Conservation (phyloP, 805 yeast genomes). For the Maudiozyma serrabonitensis region DNA sequence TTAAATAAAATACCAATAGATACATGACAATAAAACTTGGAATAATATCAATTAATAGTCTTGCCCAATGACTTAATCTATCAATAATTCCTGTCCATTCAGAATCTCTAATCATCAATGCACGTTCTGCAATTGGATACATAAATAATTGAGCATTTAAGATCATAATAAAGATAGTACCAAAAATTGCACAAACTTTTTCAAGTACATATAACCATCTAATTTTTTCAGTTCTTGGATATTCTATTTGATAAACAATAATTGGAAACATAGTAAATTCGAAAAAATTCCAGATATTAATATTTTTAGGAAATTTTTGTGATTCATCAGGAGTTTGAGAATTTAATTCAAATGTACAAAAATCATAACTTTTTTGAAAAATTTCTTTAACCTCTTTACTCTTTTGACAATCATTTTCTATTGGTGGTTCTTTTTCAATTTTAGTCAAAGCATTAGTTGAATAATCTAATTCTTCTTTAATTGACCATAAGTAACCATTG, state of each 20-base stretch:
- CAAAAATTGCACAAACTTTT: conserved; percentile 74
- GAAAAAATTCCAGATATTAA: conserved; percentile 57
- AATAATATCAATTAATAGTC: conserved; percentile 53
- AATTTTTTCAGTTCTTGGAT: conserved; percentile 63
- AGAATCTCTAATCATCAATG: conserved; percentile 49
- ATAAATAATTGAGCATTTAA: conserved; percentile 66
- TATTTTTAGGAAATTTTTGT: conserved; percentile 59
- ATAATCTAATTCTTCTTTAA: conserved; percentile 42
- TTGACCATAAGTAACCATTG: conserved; percentile 79
- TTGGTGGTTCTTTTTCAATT: conserved; percentile 16
- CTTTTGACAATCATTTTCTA: conserved; percentile 1
- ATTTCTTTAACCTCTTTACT: conserved; percentile 19
- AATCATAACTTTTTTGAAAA: conserved; percentile 42
- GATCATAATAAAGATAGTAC: conserved; percentile 77
- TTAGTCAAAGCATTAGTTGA: conserved; percentile 37
- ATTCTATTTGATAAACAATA: conserved; percentile 70
- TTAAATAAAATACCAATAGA: conserved; percentile 70
- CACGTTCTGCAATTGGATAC: conserved; percentile 62
- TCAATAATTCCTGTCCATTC: conserved; percentile 16
- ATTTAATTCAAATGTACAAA: conserved; percentile 61
- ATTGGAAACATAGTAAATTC: conserved; percentile 84
- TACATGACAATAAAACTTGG: conserved; percentile 75
- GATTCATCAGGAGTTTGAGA: conserved; percentile 32
- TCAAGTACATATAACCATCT: conserved; percentile 59
- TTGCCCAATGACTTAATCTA: conserved; percentile 18